These are phyloP conservation scores for Huntiella savannae DNA, from an alignment of 2,329 filamentous ascomycete genomes.

Conservation along the genomic window DNA sequence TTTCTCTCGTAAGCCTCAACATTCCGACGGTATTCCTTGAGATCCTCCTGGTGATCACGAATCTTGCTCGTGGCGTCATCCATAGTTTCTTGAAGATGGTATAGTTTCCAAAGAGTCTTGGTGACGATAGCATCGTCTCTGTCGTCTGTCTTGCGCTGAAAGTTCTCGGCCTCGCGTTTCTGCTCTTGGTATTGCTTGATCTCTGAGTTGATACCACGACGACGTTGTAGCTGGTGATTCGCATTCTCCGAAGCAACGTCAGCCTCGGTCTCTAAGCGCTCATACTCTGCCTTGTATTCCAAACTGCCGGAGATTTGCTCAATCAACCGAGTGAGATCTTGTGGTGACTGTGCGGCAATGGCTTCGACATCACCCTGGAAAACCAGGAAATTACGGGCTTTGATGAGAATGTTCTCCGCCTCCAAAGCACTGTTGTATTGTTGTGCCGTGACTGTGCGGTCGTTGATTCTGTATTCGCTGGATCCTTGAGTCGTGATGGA, in stretches of 20 bases:
- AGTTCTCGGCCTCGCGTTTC: conserved; percentile 87
- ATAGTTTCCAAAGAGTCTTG: conserved; percentile 91
- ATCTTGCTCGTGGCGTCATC: conserved; percentile 82
- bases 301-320: conserved; percentile 95
- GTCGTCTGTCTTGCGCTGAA: conserved; percentile 76
- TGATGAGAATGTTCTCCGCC: conserved; percentile 90
- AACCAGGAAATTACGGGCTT: conserved; percentile 91
- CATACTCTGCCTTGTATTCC: conserved; percentile 88
- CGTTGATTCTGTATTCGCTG: conserved; percentile 95
- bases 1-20: conserved; percentile 67
- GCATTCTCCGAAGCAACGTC: conserved; percentile 80
- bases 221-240: conserved; percentile 69
- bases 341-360: conserved; percentile 86
- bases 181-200: conserved; percentile 96
- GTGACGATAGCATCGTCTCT: conserved; percentile 80
- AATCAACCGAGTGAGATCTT: conserved; percentile 80
- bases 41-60: conserved; percentile 78
- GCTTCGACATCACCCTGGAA: conserved; percentile 97
- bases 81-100: conserved; percentile 84
- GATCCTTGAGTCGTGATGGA: conserved; percentile 73
- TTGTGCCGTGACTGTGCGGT: conserved; percentile 67
- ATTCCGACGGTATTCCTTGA: conserved; percentile 79
- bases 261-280: conserved; percentile 66
- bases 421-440: conserved; percentile 90
- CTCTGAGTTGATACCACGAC: conserved; percentile 88